These are phyloP conservation scores for Besnoitia besnoiti DNA, from an alignment of 169 alveolate genomes.

Conservation along the genomic window DNA sequence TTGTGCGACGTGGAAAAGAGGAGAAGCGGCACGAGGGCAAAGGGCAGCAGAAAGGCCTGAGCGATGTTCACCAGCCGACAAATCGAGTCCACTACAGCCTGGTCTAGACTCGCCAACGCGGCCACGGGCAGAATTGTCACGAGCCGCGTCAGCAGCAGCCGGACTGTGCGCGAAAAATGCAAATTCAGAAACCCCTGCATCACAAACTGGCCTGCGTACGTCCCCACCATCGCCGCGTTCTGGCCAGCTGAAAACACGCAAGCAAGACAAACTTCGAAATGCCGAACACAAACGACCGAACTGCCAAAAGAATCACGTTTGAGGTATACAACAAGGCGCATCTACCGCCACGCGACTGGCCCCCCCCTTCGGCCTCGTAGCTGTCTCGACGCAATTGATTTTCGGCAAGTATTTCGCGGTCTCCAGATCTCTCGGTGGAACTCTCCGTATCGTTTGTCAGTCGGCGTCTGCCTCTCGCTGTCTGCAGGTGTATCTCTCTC, in stretches of 20 bases:
- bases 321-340: too few species aligned
- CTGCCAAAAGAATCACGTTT: too few species aligned
- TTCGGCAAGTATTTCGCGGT: too few species aligned
- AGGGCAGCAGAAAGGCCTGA: constrained; percentile 62
- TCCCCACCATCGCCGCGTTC: constrained; percentile 64
- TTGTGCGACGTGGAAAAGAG: background rate
- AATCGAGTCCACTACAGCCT: constrained; percentile 16
- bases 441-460: too few species aligned
- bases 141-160: constrained; percentile 43
- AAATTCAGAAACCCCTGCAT: constrained; percentile 56
- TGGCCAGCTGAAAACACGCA: constrained; percentile 49
- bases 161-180: constrained; percentile 4
- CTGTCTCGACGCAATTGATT: too few species aligned
- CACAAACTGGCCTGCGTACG: constrained; percentile 65
- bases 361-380: too few species aligned
- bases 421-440: too few species aligned
- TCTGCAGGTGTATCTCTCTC: too few species aligned
- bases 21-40: constrained; percentile 58
- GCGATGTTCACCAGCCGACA: constrained; percentile 37
- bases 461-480: too few species aligned
- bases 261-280: background rate
- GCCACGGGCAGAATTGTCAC: constrained; percentile 45
- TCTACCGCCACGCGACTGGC: too few species aligned
- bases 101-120: background rate
- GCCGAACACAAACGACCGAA: background rate